Base-by-base conservation (phyloP, 768 basidiomycete species). In the Amanita inopinata region DNA sequence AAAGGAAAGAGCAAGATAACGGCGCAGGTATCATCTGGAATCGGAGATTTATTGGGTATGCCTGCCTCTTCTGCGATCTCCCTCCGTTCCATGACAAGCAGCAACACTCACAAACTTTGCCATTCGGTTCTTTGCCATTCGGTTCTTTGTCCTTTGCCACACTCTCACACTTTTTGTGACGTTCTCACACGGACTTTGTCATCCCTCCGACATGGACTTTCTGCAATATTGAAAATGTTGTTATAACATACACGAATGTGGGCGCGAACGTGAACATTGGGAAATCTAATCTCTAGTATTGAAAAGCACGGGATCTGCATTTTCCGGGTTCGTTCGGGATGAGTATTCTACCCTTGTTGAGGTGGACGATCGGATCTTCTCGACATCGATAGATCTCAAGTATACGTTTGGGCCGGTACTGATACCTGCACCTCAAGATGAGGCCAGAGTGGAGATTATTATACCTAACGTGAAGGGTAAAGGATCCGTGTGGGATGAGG, bases 311-410 rank as follows among this genome's bases (percentile, higher is more conserved):
- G 93, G 89, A 9, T 91, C 88, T 0, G 75, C 82, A 0, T 97
- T 98, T 57, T 71, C 80, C 42, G 69, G 73, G 19, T 97, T 92
- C 61, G 57, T 84, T 37, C 72, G 76, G 2, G 91, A 94, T 60
- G 86, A 91, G 54, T 88, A 79, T 61, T 92, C 92, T n/a, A 92
- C 88, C 1, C 74, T 94, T 15, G 65, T 59, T 10, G 80, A 85
- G 49, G 92, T 94, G 33, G 61, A 80, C 51, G 94, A 98, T 50
- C 76, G 94, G 6, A 83, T 97, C 53, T 83, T 98, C 63, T 87
- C 84, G 12, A 97, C 94, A 2, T 76, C 86, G 3, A 67, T 98
- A 43, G 85, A 94, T 49, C 66, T 90, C 17, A 58, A 63, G 1
- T 93, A 91, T 60, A 72, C 63, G 1, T 86, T 89, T 56, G 40